Conservation (phyloP, 2,329 filamentous ascomycete genomes). For the Claviceps quebecensis region DNA sequence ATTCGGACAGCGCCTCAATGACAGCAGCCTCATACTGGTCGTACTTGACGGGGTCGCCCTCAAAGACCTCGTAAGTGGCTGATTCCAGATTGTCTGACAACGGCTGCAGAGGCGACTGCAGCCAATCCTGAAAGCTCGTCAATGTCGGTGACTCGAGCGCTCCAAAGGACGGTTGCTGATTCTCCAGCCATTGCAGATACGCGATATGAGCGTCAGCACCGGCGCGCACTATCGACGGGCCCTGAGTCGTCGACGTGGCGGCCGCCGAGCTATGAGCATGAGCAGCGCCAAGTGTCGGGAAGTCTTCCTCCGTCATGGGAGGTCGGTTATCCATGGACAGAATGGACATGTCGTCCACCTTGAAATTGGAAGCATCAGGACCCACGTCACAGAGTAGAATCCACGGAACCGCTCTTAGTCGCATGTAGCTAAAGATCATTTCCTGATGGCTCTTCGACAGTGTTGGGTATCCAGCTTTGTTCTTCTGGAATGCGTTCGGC, state of each 20-base stretch:
- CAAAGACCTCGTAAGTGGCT: constrained; percentile 95
- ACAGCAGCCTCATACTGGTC: constrained; percentile 86
- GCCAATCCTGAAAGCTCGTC: constrained; percentile 69
- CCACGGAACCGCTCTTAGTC: constrained; percentile 48
- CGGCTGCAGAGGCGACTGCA: constrained; percentile 88
- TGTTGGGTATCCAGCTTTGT: constrained; percentile 47
- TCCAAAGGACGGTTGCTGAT: constrained; percentile 54
- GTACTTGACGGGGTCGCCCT: constrained; percentile 97
- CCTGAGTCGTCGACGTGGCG: background rate
- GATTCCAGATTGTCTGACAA: constrained; percentile 94
- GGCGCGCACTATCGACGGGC: constrained; percentile 16
- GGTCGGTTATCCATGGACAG: constrained; percentile 16
- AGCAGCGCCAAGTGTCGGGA: constrained; percentile 60
- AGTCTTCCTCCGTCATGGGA: constrained; percentile 34
- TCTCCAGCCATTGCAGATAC: constrained; percentile 75
- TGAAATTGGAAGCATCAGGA: constrained; percentile 25
- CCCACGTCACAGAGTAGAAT: constrained; percentile 50
- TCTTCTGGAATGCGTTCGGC: constrained; percentile 41
- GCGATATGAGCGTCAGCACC: constrained; percentile 42
- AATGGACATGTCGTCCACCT: constrained; percentile 11
- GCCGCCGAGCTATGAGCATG: constrained; percentile 36
- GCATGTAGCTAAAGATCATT: constrained; percentile 49
- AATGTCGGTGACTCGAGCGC: constrained; percentile 37
- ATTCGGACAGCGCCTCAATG: constrained; percentile 66
- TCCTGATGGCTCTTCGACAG: constrained; percentile 47